phyloP scores from a whole-genome alignment of 768 basidiomycete species.

The Tulasnella sp. region DNA sequence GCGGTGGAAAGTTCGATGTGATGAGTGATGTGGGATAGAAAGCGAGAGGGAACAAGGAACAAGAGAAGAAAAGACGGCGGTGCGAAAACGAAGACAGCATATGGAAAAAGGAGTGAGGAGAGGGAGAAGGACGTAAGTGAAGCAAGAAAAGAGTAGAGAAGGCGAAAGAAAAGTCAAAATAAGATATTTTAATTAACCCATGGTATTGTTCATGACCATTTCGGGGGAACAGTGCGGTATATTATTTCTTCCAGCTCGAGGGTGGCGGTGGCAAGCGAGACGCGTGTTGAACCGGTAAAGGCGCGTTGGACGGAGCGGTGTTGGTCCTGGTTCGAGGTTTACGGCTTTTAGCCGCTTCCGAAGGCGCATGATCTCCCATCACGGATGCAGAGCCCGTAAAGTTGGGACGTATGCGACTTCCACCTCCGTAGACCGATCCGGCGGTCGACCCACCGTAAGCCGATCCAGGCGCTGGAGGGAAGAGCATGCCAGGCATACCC shows the following conservation, averaged over 20 bases:
- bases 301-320: constrained; percentile 23
- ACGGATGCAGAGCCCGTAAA: constrained; percentile 6
- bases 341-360: not conserved
- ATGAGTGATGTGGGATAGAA: not conserved
- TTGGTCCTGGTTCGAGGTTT: constrained; percentile 25
- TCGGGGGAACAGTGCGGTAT: not conserved
- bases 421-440: constrained; percentile 14
- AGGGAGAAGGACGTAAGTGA: too few species aligned
- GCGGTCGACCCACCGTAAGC: constrained; percentile 37
- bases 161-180: not conserved
- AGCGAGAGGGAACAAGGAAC: not conserved
- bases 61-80: not conserved
- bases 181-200: not conserved
- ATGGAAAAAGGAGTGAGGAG: not conserved
- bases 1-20: not conserved
- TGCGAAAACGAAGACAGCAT: not conserved
- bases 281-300: constrained; percentile 8
- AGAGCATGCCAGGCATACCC: constrained; percentile 25
- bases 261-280: constrained; percentile 4
- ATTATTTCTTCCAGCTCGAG: constrained; percentile 14
- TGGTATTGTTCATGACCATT: too few species aligned
- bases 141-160: not conserved
- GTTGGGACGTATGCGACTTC: constrained; percentile 29
- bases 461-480: constrained; percentile 39
- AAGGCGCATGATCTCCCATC: not conserved